Percentiles rank a stretch among this genome's conserved stretches.
These are phyloP conservation scores for Amanita subjunquillea DNA, from an alignment of 768 basidiomycete species.

Conservation along the genomic window DNA sequence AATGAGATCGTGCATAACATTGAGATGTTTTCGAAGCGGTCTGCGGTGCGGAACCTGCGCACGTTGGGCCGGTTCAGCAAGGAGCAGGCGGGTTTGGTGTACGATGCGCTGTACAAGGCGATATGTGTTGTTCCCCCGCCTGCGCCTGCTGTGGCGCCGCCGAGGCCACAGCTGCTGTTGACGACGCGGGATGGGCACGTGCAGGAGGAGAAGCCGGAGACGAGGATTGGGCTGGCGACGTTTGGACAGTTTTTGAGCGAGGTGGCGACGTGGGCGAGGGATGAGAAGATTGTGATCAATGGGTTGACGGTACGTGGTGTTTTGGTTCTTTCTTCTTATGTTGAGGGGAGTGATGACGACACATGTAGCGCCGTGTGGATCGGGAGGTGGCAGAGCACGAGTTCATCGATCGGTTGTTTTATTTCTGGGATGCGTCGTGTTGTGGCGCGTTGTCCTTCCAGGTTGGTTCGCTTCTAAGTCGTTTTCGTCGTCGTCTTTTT, in stretches of 20 bases:
- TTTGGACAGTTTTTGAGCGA: conserved; percentile 89
- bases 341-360: conserved; percentile 3
- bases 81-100: conserved; percentile 82
- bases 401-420: conserved; percentile 88
- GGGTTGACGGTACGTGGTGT: conserved; percentile 70
- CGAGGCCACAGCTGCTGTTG: conserved; percentile 30
- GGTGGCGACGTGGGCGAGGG: conserved; percentile 90
- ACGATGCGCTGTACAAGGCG: conserved; percentile 83
- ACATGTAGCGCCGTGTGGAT: conserved; percentile 69
- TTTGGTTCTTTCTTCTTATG: too few species aligned
- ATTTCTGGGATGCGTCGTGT: conserved; percentile 83
- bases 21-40: conserved; percentile 88
- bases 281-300: conserved; percentile 87
- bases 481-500: background rate
- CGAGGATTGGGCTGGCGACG: conserved; percentile 74
- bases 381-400: conserved; percentile 92
- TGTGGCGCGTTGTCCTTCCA: conserved; percentile 85
- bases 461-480: conserved; percentile 27
- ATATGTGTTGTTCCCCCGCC: conserved; percentile 70
- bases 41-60: conserved; percentile 80
- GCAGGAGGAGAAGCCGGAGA: conserved; percentile 73
- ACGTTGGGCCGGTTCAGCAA: conserved; percentile 74
- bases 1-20: conserved; percentile 87
- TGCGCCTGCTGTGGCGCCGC: conserved; percentile 37
- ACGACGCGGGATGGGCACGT: conserved; percentile 40